Evolutionary conservation across 2,329 filamentous ascomycete genomes (phyloP).

Genomic region (Exophiala viscosa): DNA sequence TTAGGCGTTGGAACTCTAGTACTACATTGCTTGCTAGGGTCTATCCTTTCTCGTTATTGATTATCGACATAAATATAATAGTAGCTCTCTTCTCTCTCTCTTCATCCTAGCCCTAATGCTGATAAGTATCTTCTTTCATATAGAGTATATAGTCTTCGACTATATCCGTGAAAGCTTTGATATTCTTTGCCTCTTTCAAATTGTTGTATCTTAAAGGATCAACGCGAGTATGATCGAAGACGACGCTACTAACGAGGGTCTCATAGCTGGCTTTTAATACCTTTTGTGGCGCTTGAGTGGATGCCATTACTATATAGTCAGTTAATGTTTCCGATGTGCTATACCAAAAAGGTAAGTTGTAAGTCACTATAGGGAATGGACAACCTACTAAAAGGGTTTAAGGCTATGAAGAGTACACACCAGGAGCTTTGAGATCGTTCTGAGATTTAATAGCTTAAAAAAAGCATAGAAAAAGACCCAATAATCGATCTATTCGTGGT

Average conservation of each 20-base stretch:
- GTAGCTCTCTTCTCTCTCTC: not conserved
- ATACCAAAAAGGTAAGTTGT: too few species aligned
- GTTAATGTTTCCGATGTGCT: not conserved
- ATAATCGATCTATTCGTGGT: too few species aligned
- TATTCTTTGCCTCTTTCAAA: not conserved
- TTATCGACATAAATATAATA: not conserved
- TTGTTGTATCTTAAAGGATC: not conserved
- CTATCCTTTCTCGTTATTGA: not conserved
- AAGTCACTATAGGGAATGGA: too few species aligned
- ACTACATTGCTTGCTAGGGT: not conserved
- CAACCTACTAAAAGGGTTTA: too few species aligned
- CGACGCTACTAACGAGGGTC: not conserved
- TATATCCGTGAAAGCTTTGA: not conserved
- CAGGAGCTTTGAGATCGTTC: too few species aligned
- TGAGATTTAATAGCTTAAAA: too few species aligned
- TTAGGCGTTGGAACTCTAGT: not conserved
- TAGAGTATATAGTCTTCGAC: not conserved
- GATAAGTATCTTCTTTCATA: not conserved
- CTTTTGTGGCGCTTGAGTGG: not conserved
- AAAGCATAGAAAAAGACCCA: too few species aligned
- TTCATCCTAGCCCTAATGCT: not conserved
- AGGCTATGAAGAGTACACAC: too few species aligned
- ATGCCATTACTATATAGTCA: not conserved
- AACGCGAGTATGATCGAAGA: not conserved
- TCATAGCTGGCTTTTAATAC: not conserved